Percentiles rank a stretch among this genome's conserved stretches.
These are phyloP conservation scores for Coffea humblotiana DNA, from an alignment of 305 asterid genomes.

Conservation along the genomic window DNA sequence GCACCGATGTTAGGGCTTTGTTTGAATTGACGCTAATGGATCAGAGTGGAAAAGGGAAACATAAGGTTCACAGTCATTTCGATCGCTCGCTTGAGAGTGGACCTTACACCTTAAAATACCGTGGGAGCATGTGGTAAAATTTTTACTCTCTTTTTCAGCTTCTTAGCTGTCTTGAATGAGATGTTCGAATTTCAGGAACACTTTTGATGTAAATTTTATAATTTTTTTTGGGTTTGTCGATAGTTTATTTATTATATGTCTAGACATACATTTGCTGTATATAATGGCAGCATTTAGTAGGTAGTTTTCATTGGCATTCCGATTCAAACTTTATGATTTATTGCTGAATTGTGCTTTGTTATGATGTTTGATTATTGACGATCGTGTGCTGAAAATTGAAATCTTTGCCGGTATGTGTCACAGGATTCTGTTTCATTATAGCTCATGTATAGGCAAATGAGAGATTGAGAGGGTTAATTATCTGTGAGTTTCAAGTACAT, in stretches of 20 bases:
- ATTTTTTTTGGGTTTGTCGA: neutral
- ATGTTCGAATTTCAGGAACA: neutral
- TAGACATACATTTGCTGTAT: neutral
- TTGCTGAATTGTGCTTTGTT: neutral
- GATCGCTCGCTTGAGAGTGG: constrained; percentile 92
- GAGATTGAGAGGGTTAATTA: neutral
- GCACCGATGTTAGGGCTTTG: constrained; percentile 90
- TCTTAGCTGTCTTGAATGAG: neutral
- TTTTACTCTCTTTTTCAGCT: neutral
- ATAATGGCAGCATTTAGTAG: neutral
- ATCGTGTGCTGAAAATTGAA: neutral
- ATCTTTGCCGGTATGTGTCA: neutral
- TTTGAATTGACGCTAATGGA: constrained; percentile 89
- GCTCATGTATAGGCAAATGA: neutral
- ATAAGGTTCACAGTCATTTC: constrained; percentile 94
- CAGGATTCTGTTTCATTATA: neutral
- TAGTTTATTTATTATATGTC: neutral
- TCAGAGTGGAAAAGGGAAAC: constrained; percentile 95
- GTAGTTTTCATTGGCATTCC: neutral
- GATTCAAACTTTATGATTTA: neutral
- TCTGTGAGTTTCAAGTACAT: neutral
- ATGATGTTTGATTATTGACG: neutral
- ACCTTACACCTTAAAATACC: constrained; percentile 79
- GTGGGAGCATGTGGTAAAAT: constrained; percentile 92
- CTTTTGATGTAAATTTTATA: neutral